Base-by-base conservation (phyloP, 306 rosid species). In the Fragaria ananassa region DNA sequence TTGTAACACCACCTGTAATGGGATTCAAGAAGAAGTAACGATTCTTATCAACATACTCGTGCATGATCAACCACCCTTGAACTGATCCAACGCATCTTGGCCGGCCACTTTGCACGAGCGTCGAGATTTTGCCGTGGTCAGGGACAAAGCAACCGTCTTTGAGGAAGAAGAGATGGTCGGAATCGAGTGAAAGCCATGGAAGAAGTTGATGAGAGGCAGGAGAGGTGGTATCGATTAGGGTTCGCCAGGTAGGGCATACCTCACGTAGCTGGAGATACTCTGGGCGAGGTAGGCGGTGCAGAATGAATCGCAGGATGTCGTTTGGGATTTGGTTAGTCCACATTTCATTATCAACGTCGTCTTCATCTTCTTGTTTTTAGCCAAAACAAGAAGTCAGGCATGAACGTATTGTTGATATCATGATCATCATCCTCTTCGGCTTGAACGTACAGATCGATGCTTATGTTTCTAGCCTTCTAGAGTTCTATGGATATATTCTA, bases 41-140 rank as follows among this genome's bases (percentile, higher is more conserved):
- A 5, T 18, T 5, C 2, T 15, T 17, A 4, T 50, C 6, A 17
- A 50, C 2, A 6, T 1, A 50, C 21, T 50, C 53, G 27, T 41
- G 8, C 53, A 67, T n/a, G 29, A 67, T 67, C 71, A 67, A 42
- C 71, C 71, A 68, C 35, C 71, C 71, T 2, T 68, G 53, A 11
- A 68, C 23, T 21, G 53, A 68, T 39, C 71, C 71, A 21, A 42
- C 71, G 21, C 53, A 68, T 41, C 35, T 11, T 29, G 31, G 0
- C 51, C 12, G 47, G 5, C 41, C 11, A 37, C 4, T 9, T 37
- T 11, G 5, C 39, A 65, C 27, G 49, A 37, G 15, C 10, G 56
- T 66, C 29, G 21, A 39, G 23, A 21, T 68, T 5, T 42, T 11
- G 19, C 14, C 35, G 29, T 21, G 15, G 37, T 42, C 72, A 9